Conservation (phyloP, 768 basidiomycete genomes). For the Sutorius australiensis region DNA sequence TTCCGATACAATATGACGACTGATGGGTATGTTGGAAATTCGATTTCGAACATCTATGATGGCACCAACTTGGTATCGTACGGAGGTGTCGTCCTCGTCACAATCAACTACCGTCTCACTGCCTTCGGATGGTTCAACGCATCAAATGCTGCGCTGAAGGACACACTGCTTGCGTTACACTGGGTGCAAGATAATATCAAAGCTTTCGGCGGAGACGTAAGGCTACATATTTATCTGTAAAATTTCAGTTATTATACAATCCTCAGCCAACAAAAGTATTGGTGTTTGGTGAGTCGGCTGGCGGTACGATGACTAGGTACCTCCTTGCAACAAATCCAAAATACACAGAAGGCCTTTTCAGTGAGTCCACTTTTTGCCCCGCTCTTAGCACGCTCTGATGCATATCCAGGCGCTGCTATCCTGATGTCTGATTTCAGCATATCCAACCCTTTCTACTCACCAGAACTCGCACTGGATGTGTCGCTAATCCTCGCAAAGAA, state of each 20-base stretch:
- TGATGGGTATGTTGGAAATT: conserved; percentile 17
- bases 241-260: neutral
- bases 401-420: conserved; percentile 11
- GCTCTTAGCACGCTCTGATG: neutral
- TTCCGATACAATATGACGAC: conserved; percentile 22
- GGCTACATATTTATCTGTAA: neutral
- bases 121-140: conserved; percentile 24
- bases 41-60: conserved; percentile 19
- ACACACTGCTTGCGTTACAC: conserved; percentile 31
- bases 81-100: conserved; percentile 23
- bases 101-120: conserved; percentile 21
- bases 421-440: conserved; percentile 17
- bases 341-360: conserved; percentile 18
- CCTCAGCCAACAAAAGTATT: conserved; percentile 13
- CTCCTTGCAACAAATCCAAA: conserved; percentile 13
- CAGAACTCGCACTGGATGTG: conserved; percentile 4
- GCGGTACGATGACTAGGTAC: conserved; percentile 17
- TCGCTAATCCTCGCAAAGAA: conserved; percentile 16
- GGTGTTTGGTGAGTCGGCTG: conserved; percentile 21
- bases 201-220: conserved; percentile 37
- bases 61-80: conserved; percentile 25
- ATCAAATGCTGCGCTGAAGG: conserved; percentile 27
- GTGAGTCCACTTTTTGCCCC: conserved; percentile 3
- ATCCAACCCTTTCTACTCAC: conserved; percentile 13
- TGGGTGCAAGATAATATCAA: conserved; percentile 37